Percentiles rank a stretch among this genome's conserved stretches.
phyloP scores from a whole-genome alignment of 1,284 basidiomycete genomes.

The Ustilago sp. region DNA sequence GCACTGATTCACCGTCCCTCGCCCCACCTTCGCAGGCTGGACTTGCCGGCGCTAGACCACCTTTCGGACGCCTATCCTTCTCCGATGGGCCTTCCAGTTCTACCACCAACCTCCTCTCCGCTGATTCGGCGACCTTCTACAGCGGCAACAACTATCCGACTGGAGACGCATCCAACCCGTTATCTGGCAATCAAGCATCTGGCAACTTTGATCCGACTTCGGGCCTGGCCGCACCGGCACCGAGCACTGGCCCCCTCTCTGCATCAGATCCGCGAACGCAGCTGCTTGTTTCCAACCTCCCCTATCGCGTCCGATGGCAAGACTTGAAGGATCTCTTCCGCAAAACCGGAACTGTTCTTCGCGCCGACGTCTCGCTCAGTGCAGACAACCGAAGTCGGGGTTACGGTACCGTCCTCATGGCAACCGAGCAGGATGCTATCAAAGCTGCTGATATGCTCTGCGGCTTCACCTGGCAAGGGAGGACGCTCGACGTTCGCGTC shows the following conservation, averaged over 20 bases:
- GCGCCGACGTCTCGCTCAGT: conserved; percentile 70
- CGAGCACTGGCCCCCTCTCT: conserved; percentile 54
- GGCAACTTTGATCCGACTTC: not conserved
- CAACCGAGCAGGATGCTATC: conserved; percentile 68
- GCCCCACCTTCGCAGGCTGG: conserved; percentile 6
- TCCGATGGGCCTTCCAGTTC: conserved; percentile 44
- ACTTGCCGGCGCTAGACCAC: conserved; percentile 22
- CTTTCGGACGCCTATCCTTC: conserved; percentile 50
- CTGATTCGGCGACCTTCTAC: conserved; percentile 13
- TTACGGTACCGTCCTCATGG: conserved; percentile 66
- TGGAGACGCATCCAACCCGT: conserved; percentile 6
- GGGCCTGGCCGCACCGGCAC: conserved; percentile 11
- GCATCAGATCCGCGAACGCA: conserved; percentile 83
- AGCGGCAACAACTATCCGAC: conserved; percentile 12
- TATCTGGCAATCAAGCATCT: not conserved
- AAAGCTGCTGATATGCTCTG: conserved; percentile 70
- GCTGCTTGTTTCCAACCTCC: conserved; percentile 68
- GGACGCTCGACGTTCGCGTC: conserved; percentile 63
- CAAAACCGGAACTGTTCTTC: conserved; percentile 70
- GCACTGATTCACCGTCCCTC: conserved; percentile 8
- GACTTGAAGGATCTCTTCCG: conserved; percentile 70
- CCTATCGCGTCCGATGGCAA: conserved; percentile 70
- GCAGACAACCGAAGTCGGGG: conserved; percentile 66
- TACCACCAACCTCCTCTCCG: conserved; percentile 15
- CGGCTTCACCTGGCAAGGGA: conserved; percentile 69